A percentile compares a stretch with the other conserved stretches of the same genome.
Conservation (phyloP, 179 eudicot species). For the Pouteria campechiana region DNA sequence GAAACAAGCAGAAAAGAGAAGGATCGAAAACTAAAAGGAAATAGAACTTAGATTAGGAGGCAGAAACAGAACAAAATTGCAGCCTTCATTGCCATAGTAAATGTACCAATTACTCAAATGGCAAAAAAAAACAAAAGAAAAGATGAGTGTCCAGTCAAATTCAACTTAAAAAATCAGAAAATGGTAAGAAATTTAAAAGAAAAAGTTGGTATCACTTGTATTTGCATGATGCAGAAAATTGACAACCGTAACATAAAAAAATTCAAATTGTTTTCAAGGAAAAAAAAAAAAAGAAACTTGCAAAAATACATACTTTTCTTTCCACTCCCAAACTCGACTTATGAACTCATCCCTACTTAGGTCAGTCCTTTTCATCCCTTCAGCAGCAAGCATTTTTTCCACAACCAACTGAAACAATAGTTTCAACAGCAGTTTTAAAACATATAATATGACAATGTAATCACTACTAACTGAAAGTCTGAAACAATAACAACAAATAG, state of each 20-base stretch:
- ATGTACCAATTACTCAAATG: not conserved
- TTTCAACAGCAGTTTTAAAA: not conserved
- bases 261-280: too few species aligned
- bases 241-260: too few species aligned
- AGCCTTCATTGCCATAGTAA: not conserved
- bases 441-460: too few species aligned
- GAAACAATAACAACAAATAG: too few species aligned
- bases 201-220: not conserved
- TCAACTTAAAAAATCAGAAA: too few species aligned
- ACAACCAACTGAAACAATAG: constrained; percentile 76
- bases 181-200: not conserved
- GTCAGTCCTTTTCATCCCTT: constrained; percentile 85
- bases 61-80: not conserved
- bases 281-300: not conserved
- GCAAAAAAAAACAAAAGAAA: not conserved
- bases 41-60: not conserved
- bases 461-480: too few species aligned
- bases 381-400: constrained; percentile 89
- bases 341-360: constrained; percentile 78
- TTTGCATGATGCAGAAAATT: too few species aligned
- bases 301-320: constrained; percentile 62
- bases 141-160: not conserved
- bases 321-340: constrained; percentile 96
- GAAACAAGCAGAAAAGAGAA: too few species aligned
- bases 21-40: not conserved